A percentile compares a stretch with the other conserved stretches of the same genome.
Conservation (phyloP, 1,139 yeast species). For the Lodderomyces metapsilosis region DNA sequence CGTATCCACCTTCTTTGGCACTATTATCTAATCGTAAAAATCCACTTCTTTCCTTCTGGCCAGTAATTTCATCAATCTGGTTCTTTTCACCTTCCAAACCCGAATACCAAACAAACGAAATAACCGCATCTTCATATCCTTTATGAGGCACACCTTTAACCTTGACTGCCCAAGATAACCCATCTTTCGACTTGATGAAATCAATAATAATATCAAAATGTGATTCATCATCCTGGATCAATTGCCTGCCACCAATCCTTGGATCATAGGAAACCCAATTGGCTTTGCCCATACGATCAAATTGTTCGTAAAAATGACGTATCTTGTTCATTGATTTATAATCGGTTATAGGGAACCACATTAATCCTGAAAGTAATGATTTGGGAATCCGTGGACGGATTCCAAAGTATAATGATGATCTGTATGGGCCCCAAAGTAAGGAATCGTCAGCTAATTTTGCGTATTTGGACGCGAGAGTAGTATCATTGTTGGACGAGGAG, state of each 20-base stretch:
- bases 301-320: slow-evolving; percentile 81
- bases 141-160: slow-evolving; percentile 61
- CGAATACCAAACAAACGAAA: slow-evolving; percentile 75
- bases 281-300: slow-evolving; percentile 68
- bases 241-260: slow-evolving; percentile 79
- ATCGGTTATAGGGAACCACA: slow-evolving; percentile 81
- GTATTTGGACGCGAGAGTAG: slow-evolving; percentile 16
- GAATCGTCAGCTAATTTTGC: slow-evolving; percentile 32
- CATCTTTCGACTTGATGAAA: slow-evolving; percentile 72
- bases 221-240: slow-evolving; percentile 65
- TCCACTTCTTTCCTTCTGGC: slow-evolving; percentile 21
- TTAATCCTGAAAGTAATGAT: slow-evolving; percentile 74
- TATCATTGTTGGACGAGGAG: neutral
- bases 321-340: slow-evolving; percentile 55
- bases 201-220: slow-evolving; percentile 65
- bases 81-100: slow-evolving; percentile 63
- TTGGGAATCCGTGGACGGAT: slow-evolving; percentile 77
- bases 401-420: slow-evolving; percentile 86
- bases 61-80: slow-evolving; percentile 18
- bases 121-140: slow-evolving; percentile 47
- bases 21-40: slow-evolving; percentile 32
- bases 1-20: slow-evolving; percentile 28
- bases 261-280: slow-evolving; percentile 91
- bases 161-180: slow-evolving; percentile 74
- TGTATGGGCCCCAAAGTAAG: slow-evolving; percentile 84